phyloP scores from a whole-genome alignment of 805 yeast species.

The Metschnikowia matae region DNA sequence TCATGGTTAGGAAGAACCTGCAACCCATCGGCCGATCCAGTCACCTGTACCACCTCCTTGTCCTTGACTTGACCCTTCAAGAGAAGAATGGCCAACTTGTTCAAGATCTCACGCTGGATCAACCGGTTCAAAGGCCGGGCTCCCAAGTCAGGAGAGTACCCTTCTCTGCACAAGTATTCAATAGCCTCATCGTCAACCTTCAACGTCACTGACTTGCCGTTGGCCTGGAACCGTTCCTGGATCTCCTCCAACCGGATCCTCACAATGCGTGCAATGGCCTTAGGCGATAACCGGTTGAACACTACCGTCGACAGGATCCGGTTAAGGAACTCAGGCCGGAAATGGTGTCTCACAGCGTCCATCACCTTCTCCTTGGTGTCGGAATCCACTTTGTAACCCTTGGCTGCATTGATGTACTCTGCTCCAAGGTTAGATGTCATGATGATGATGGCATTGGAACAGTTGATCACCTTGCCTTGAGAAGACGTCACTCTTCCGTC shows the following conservation, averaged over 20 bases:
- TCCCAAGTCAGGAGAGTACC: constrained; percentile 91
- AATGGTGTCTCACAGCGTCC: constrained; percentile 79
- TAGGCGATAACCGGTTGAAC: constrained; percentile 87
- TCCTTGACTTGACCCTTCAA: constrained; percentile 83
- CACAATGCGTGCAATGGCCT: constrained; percentile 90
- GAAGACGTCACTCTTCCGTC: constrained; percentile 96
- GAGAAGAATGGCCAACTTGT: constrained; percentile 83
- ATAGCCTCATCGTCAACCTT: constrained; percentile 72
- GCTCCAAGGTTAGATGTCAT: constrained; percentile 99
- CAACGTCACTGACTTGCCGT: constrained; percentile 73
- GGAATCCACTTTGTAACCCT: constrained; percentile 60
- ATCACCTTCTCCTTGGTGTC: constrained; percentile 74
- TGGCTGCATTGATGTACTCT: constrained; percentile 68
- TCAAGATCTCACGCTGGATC: constrained; percentile 83
- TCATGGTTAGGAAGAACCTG: constrained; percentile 87
- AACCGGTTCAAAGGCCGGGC: constrained; percentile 94
- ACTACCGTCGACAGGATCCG: constrained; percentile 91
- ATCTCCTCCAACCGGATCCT: constrained; percentile 80
- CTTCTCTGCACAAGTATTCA: constrained; percentile 77
- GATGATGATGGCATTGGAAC: constrained; percentile 86
- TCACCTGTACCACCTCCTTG: constrained; percentile 77
- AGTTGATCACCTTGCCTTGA: constrained; percentile 89
- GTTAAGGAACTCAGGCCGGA: constrained; percentile 96
- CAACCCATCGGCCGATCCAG: constrained; percentile 56
- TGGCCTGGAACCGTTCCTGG: constrained; percentile 76